Evolutionary conservation across 305 asterid species (phyloP).

Genomic region (Fraxinus latifolia): DNA sequence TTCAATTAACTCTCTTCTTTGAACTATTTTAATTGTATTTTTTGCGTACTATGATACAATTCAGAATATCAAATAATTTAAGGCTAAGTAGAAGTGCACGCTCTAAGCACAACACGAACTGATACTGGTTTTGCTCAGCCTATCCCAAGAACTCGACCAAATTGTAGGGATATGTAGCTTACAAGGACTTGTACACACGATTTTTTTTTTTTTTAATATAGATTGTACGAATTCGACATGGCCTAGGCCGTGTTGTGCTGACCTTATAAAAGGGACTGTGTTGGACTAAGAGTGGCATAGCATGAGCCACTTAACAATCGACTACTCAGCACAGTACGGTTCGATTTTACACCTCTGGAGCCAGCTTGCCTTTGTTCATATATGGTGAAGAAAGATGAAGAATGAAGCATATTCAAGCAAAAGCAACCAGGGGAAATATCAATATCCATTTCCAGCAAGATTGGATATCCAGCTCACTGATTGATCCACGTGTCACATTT

Average conservation of each 20-base stretch:
- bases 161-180: neutral
- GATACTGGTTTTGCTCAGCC: neutral
- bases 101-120: neutral
- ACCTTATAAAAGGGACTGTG: neutral
- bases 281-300: neutral
- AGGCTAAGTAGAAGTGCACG: neutral
- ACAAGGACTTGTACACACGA: neutral
- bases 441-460: conserved; percentile 35
- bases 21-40: too few species aligned
- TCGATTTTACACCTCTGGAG: neutral
- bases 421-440: conserved; percentile 20
- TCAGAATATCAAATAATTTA: too few species aligned
- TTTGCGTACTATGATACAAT: too few species aligned
- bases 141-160: neutral
- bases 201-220: too few species aligned
- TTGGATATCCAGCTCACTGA: conserved; percentile 30
- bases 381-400: neutral
- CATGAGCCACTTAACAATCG: neutral
- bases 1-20: too few species aligned
- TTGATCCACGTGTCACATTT: conserved; percentile 42
- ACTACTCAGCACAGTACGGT: neutral
- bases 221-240: neutral
- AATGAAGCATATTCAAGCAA: neutral
- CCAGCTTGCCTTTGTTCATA: neutral
- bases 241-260: neutral